phyloP scores from a whole-genome alignment of 1,284 basidiomycete genomes.

The Calocybe gambosa region DNA sequence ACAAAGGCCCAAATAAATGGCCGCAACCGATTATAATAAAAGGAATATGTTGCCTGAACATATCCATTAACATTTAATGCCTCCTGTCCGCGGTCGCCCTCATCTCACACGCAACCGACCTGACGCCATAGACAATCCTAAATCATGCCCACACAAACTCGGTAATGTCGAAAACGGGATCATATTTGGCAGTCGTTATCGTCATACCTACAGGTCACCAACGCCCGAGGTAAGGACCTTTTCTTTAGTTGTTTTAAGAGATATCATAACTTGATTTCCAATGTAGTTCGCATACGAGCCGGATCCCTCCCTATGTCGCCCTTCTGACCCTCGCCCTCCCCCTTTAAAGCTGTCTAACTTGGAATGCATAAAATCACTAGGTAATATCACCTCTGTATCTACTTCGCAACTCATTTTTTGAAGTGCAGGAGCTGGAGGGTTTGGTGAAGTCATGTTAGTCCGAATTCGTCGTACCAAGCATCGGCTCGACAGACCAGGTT shows the following conservation, averaged over 20 bases:
- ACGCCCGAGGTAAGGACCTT: no score
- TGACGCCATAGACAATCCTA: not conserved
- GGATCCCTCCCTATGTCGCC: slow-evolving; percentile 10
- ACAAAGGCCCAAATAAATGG: no score
- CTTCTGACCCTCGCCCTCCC: slow-evolving; percentile 27
- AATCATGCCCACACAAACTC: not conserved
- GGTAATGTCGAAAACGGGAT: not conserved
- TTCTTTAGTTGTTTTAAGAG: no score
- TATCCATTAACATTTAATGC: slow-evolving; percentile 1
- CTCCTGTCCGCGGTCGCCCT: not conserved
- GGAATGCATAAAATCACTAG: slow-evolving; percentile 34
- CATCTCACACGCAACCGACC: slow-evolving; percentile 1
- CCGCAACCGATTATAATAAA: no score
- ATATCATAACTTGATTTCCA: no score
- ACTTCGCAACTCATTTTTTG: not conserved
- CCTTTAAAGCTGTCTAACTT: slow-evolving; percentile 30
- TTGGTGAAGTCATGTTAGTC: slow-evolving; percentile 38
- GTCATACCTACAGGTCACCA: not conserved
- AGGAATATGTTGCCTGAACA: no score
- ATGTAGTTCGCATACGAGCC: slow-evolving; percentile 5
- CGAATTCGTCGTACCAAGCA: slow-evolving; percentile 21
- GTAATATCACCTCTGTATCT: no score
- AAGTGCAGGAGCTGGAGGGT: slow-evolving; percentile 32
- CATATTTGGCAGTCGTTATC: not conserved
- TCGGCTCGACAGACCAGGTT: slow-evolving; percentile 24